Evolutionary conservation across 106 monocot species (phyloP).

Genomic region (Apostasia shenzhenica): DNA sequence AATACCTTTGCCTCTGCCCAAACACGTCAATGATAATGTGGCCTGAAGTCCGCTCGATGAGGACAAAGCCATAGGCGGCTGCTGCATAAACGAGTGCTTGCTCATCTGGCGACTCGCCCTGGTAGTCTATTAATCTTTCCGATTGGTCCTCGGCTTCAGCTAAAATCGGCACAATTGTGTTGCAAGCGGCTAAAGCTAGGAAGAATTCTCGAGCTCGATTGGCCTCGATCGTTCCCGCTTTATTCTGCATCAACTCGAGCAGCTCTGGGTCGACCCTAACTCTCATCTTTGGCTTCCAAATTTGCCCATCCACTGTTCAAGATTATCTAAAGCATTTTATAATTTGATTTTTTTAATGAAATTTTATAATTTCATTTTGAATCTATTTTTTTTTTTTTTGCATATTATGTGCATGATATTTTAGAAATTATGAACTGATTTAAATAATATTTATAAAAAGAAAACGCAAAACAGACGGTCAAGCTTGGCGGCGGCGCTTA

Average conservation of each 20-base stretch:
- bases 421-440: background rate
- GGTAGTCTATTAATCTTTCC: slow-evolving; percentile 37
- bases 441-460: background rate
- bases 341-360: too few species aligned
- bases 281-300: slow-evolving; percentile 20
- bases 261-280: slow-evolving; percentile 18
- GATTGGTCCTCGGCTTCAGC: slow-evolving; percentile 16
- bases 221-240: slow-evolving; percentile 8
- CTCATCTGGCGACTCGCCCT: slow-evolving; percentile 54
- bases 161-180: slow-evolving; percentile 32
- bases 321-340: too few species aligned
- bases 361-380: too few species aligned
- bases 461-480: background rate
- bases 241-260: slow-evolving; percentile 5
- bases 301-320: slow-evolving; percentile 2
- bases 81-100: slow-evolving; percentile 48
- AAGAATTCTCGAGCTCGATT: slow-evolving; percentile 37
- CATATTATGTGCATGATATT: too few species aligned
- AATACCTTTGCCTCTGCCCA: slow-evolving; percentile 34
- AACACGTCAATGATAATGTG: slow-evolving; percentile 31
- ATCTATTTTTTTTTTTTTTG: too few species aligned
- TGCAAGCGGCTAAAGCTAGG: slow-evolving; percentile 45
- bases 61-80: slow-evolving; percentile 38
- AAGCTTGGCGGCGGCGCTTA: background rate
- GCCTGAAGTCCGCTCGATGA: slow-evolving; percentile 37